Percentiles rank a stretch among this genome's conserved stretches.
Conservation (phyloP, 495 filamentous ascomycete genomes). For the Penicillium psychrofluorescens region DNA sequence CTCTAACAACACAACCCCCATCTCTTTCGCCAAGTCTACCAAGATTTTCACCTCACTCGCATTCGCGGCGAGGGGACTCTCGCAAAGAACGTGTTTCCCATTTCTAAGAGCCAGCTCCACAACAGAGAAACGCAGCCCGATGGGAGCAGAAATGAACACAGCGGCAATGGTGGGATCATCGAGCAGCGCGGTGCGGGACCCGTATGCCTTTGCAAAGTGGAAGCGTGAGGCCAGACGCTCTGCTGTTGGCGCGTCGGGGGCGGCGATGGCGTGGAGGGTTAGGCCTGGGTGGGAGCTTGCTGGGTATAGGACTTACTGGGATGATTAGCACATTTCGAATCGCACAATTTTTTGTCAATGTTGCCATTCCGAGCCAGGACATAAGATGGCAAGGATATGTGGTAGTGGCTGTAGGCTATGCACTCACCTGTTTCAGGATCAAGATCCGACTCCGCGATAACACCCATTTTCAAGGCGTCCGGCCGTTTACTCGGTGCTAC, state of each 20-base stretch:
- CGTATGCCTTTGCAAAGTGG: slow-evolving; percentile 14
- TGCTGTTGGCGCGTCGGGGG: slow-evolving; percentile 4
- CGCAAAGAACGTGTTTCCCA: neutral
- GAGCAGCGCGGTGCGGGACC: neutral
- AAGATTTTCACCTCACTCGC: neutral
- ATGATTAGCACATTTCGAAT: neutral
- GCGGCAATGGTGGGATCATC: neutral
- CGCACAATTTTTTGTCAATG: neutral
- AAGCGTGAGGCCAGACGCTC: slow-evolving; percentile 16
- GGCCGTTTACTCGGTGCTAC: slow-evolving; percentile 9
- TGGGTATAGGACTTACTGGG: slow-evolving; percentile 11
- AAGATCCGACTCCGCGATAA: slow-evolving; percentile 14
- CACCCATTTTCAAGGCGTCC: slow-evolving; percentile 14
- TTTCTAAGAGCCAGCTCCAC: neutral
- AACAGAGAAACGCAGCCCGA: neutral
- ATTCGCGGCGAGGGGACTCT: neutral
- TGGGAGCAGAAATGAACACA: neutral
- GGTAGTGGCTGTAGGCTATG: neutral
- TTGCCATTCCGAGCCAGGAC: neutral
- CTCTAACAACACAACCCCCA: slow-evolving; percentile 3
- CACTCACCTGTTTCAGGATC: slow-evolving; percentile 12
- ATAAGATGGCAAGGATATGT: neutral
- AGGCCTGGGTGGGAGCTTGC: slow-evolving; percentile 13
- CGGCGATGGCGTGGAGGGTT: slow-evolving; percentile 17
- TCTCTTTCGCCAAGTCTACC: slow-evolving; percentile 3